Conservation (phyloP, 495 filamentous ascomycete genomes). For the Bacidia rubella region DNA sequence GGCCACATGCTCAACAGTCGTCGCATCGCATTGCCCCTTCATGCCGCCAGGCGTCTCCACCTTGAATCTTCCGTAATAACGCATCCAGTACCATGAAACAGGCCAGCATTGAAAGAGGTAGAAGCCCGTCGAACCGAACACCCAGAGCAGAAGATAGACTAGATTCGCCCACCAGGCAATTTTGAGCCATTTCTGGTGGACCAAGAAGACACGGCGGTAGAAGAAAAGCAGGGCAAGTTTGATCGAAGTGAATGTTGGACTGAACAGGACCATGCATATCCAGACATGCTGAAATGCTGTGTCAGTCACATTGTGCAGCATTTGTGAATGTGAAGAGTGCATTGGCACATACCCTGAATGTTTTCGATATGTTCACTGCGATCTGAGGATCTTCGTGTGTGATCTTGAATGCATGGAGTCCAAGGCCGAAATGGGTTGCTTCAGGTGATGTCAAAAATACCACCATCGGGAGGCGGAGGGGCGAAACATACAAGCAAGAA, state of each 20-base stretch:
- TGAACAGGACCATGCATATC: conserved; percentile 11
- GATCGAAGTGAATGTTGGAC: conserved; percentile 20
- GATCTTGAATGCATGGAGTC: conserved; percentile 20
- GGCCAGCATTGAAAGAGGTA: conserved; percentile 25
- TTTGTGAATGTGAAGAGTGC: neutral
- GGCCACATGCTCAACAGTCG: conserved; percentile 18
- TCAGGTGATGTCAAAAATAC: too few relatives aligned
- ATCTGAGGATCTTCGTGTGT: conserved; percentile 14
- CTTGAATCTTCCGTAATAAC: conserved; percentile 15
- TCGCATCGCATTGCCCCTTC: conserved; percentile 21
- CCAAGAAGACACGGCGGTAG: conserved; percentile 21
- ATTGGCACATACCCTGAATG: conserved; percentile 1
- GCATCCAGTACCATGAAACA: conserved; percentile 21
- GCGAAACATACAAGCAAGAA: neutral
- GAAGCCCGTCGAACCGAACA: conserved; percentile 19
- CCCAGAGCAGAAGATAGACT: conserved; percentile 23
- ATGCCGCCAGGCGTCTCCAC: conserved; percentile 10
- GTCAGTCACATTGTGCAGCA: neutral
- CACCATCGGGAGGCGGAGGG: too few relatives aligned
- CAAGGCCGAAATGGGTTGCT: conserved; percentile 22
- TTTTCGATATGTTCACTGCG: neutral
- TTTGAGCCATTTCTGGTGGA: conserved; percentile 17
- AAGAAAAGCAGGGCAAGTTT: conserved; percentile 24
- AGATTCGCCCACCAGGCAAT: conserved; percentile 25
- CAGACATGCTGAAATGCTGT: neutral